Conservation (phyloP, 352 stramenopile genomes). For the Phytopythium aichiense region DNA sequence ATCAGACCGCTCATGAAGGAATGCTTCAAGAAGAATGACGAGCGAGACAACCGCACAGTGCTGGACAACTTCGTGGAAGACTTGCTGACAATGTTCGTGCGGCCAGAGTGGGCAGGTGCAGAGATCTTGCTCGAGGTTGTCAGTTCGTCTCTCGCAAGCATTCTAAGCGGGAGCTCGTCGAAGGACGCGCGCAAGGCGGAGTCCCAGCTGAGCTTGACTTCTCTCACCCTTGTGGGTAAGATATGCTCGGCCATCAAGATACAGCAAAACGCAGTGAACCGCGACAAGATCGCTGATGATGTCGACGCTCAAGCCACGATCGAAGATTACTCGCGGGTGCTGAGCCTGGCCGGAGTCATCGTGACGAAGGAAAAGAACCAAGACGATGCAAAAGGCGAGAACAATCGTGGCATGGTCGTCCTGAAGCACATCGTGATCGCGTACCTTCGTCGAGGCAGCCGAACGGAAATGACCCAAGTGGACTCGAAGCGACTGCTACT, state of each 20-base stretch:
- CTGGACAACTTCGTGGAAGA: constrained; percentile 86
- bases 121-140: constrained; percentile 74
- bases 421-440: constrained; percentile 67
- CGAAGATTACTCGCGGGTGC: constrained; percentile 43
- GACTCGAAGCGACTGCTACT: constrained; percentile 58
- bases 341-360: constrained; percentile 13
- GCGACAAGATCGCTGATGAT: constrained; percentile 41
- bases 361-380: background rate
- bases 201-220: constrained; percentile 56
- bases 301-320: constrained; percentile 30
- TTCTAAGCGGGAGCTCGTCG: constrained; percentile 48
- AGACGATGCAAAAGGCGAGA: constrained; percentile 1
- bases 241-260: constrained; percentile 75
- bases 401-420: constrained; percentile 11
- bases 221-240: constrained; percentile 68
- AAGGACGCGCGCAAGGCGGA: constrained; percentile 67
- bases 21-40: constrained; percentile 82
- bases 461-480: constrained; percentile 22
- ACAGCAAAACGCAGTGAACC: constrained; percentile 33
- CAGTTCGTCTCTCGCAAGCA: constrained; percentile 57
- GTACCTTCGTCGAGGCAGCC: constrained; percentile 31
- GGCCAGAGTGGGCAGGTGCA: constrained; percentile 72
- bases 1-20: constrained; percentile 51
- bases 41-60: constrained; percentile 65
- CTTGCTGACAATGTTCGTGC: constrained; percentile 72